phyloP scores from a whole-genome alignment of 805 yeast genomes.

The Metschnikowia shivogae region DNA sequence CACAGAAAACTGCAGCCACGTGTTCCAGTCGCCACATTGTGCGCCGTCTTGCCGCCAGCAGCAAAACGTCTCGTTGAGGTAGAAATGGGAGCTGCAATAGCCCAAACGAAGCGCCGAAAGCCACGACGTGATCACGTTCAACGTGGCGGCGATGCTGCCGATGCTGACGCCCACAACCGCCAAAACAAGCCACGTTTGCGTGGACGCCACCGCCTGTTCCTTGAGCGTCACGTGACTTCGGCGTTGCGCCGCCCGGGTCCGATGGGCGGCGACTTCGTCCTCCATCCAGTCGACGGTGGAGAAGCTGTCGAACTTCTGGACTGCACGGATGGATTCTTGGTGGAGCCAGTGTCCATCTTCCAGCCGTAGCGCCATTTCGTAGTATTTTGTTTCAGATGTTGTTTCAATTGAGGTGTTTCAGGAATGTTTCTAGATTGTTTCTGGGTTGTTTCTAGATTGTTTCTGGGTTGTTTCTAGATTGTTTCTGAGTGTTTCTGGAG shows the following conservation, averaged over 20 bases:
- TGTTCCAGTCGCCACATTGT: conserved; percentile 63
- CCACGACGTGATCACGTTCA: conserved; percentile 83
- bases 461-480: too few species aligned
- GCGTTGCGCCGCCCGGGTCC: conserved; percentile 23
- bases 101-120: conserved; percentile 78
- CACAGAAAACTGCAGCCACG: conserved; percentile 49
- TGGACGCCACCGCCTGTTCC: conserved; percentile 29
- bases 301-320: conserved; percentile 55
- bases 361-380: neutral
- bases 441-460: too few species aligned
- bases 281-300: conserved; percentile 68
- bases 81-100: conserved; percentile 64
- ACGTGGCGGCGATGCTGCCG: conserved; percentile 78
- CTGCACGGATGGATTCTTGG: conserved; percentile 34
- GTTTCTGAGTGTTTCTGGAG: too few species aligned
- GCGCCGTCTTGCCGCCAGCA: conserved; percentile 56
- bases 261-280: conserved; percentile 52
- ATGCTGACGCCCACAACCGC: conserved; percentile 71
- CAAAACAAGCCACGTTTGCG: conserved; percentile 68
- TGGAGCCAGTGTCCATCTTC: conserved; percentile 33
- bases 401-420: too few species aligned
- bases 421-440: too few species aligned
- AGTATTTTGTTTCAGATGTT: too few species aligned
- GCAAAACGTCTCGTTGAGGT: conserved; percentile 73
- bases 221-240: conserved; percentile 18